Conservation (phyloP, 2,329 filamentous ascomycete species). For the Cordyceps fumosorosea region DNA sequence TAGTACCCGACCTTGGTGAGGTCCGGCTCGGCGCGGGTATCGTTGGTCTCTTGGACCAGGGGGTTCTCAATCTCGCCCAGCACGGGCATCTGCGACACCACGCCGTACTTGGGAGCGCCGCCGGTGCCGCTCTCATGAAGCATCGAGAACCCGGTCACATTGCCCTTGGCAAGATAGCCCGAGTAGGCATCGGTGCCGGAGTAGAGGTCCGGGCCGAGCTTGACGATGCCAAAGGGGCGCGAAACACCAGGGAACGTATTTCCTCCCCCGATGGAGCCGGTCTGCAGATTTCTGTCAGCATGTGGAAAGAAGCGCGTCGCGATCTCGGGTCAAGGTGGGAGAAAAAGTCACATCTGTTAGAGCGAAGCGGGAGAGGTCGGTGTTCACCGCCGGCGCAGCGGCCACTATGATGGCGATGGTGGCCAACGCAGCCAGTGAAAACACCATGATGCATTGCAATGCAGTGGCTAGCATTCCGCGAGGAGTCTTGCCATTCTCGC, state of each 20-base stretch:
- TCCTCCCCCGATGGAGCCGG: constrained; percentile 37
- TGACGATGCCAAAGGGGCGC: constrained; percentile 41
- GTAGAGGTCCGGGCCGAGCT: constrained; percentile 44
- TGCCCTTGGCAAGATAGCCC: constrained; percentile 43
- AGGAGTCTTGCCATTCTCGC: background rate
- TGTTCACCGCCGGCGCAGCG: background rate
- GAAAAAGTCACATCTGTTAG: background rate
- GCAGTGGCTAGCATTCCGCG: background rate
- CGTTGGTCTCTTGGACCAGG: constrained; percentile 47
- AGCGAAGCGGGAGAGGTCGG: background rate
- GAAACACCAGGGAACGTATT: constrained; percentile 46
- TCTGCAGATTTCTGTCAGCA: constrained; percentile 25
- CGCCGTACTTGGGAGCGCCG: constrained; percentile 63
- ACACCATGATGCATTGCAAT: background rate
- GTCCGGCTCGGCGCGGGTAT: constrained; percentile 45
- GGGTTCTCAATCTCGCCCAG: constrained; percentile 46
- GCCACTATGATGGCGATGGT: constrained; percentile 2
- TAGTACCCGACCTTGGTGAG: constrained; percentile 56
- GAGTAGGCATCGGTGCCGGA: constrained; percentile 45
- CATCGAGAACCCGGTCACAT: constrained; percentile 55
- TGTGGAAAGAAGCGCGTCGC: background rate
- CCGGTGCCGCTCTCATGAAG: constrained; percentile 63
- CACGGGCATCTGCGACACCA: constrained; percentile 53
- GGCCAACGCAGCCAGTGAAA: background rate
- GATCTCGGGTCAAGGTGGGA: background rate